These are phyloP conservation scores for Cyclostephanos tholiformis DNA, from an alignment of 108 stramenopile genomes.

Conservation along the genomic window DNA sequence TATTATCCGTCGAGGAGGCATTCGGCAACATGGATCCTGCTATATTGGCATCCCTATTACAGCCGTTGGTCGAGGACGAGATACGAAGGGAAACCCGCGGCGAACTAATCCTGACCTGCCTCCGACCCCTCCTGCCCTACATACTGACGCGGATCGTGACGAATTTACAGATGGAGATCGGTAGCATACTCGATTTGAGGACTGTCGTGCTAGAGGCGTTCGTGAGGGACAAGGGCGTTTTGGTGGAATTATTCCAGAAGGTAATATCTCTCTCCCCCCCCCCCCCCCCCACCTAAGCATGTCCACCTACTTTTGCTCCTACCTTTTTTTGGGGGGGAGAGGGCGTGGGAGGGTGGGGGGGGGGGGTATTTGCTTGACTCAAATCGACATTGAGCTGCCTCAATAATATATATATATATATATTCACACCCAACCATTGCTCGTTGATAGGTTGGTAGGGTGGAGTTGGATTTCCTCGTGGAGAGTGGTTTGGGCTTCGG, in stretches of 20 bases:
- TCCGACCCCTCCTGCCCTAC: conserved; percentile 59
- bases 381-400: background rate
- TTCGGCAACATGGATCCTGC: conserved; percentile 66
- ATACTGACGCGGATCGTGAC: conserved; percentile 53
- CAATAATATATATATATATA: background rate
- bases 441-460: conserved; percentile 53
- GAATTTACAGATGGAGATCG: conserved; percentile 67
- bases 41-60: conserved; percentile 48
- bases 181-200: conserved; percentile 64
- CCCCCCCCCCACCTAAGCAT: no score
- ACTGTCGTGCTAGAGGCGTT: conserved; percentile 71
- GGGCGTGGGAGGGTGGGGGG: background rate
- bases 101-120: conserved; percentile 17
- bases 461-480: conserved; percentile 91
- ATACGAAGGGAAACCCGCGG: conserved; percentile 46
- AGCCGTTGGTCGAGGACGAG: conserved; percentile 54
- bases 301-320: background rate
- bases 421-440: background rate
- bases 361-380: background rate
- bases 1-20: conserved; percentile 68
- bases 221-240: conserved; percentile 70
- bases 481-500: conserved; percentile 92
- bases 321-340: background rate
- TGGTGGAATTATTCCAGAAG: conserved; percentile 89
- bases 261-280: no score